A percentile compares a stretch with the other conserved stretches of the same genome.
Evolutionary conservation across 768 basidiomycete genomes (phyloP).

Genomic region (Lactarius psammicola): DNA sequence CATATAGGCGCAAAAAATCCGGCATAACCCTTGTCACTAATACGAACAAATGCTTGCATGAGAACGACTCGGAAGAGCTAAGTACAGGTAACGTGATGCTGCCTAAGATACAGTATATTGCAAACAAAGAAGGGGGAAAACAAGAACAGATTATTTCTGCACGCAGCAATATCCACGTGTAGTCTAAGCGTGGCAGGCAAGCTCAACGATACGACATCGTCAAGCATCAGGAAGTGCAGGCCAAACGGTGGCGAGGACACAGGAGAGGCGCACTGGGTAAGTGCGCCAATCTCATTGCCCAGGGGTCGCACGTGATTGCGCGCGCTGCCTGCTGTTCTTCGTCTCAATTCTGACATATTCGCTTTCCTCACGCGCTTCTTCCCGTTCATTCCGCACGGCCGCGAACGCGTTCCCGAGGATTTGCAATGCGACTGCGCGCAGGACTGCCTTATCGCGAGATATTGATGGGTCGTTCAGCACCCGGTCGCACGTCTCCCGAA

Average conservation of each 20-base stretch:
- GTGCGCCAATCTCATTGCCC: not conserved
- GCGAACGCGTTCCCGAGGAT: constrained; percentile 81
- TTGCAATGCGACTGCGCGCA: constrained; percentile 80
- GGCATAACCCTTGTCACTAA: no score
- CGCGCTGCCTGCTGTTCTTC: constrained; percentile 54
- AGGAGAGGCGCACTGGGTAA: no score
- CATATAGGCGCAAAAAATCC: no score
- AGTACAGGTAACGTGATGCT: constrained; percentile 11
- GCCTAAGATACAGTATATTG: constrained; percentile 23
- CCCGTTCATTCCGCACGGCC: constrained; percentile 61
- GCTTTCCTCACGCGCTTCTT: constrained; percentile 51
- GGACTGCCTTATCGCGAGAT: constrained; percentile 54
- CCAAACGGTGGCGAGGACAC: not conserved
- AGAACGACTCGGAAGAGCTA: not conserved
- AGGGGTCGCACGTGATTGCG: not conserved
- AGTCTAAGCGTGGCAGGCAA: not conserved
- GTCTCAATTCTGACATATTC: constrained; percentile 86
- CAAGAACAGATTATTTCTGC: not conserved
- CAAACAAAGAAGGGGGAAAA: not conserved
- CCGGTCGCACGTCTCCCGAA: constrained; percentile 86
- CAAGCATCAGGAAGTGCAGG: not conserved
- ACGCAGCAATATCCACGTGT: not conserved
- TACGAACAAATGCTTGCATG: not conserved
- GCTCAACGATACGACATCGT: not conserved
- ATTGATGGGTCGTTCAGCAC: constrained; percentile 61